Evolutionary conservation across 2,329 filamentous ascomycete species (phyloP).

Genomic region (Fusarium sp.): DNA sequence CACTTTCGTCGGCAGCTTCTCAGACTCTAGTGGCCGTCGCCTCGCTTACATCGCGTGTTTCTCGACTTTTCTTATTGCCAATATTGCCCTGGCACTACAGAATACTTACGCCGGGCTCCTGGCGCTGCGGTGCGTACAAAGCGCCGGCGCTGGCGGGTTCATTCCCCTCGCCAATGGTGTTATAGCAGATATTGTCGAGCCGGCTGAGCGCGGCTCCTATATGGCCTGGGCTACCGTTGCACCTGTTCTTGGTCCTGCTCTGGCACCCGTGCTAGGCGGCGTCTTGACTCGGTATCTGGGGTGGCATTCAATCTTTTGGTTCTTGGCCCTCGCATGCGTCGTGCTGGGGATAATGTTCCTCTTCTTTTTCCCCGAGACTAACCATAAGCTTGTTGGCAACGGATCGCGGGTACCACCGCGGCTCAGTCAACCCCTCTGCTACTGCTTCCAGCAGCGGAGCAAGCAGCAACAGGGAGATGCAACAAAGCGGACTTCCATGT

Average conservation of each 20-base stretch:
- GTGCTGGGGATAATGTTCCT: fast-evolving
- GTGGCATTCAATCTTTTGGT: not conserved
- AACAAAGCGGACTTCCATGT: fast-evolving
- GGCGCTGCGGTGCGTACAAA: not conserved
- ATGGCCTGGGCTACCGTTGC: not conserved
- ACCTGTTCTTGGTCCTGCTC: not conserved
- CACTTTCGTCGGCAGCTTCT: not conserved
- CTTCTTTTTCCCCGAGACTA: not conserved
- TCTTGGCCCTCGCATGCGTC: not conserved
- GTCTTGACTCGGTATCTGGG: not conserved
- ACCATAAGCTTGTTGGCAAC: not conserved
- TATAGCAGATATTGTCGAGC: not conserved
- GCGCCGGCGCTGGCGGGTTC: not conserved
- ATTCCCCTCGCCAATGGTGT: not conserved
- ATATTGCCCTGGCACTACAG: not conserved
- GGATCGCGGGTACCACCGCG: not conserved
- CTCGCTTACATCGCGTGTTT: not conserved
- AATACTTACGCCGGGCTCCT: not conserved
- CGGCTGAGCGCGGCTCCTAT: fast-evolving
- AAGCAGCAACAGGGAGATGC: fast-evolving
- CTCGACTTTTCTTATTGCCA: not conserved
- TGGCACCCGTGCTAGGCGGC: not conserved
- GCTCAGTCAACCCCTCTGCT: not conserved
- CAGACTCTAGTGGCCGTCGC: not conserved
- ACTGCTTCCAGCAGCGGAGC: fast-evolving